Conservation (phyloP, 2,329 filamentous ascomycete species). For the Thelonectria olida region DNA sequence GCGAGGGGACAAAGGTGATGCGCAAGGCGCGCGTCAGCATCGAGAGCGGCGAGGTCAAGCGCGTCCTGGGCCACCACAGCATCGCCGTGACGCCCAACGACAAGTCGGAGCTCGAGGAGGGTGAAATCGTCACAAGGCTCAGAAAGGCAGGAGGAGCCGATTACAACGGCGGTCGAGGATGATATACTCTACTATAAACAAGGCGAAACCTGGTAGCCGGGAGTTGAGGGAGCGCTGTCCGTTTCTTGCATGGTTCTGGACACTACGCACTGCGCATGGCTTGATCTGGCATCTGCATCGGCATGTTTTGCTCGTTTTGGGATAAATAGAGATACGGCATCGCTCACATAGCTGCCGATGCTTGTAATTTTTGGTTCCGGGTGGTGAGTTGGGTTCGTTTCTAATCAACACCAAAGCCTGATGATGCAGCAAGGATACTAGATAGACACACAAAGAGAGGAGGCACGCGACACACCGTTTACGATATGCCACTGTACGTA, state of each 20-base stretch:
- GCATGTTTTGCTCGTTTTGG: conserved; percentile 3
- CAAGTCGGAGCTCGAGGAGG: conserved; percentile 67
- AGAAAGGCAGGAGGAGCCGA: conserved; percentile 75
- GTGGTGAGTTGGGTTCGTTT: not conserved
- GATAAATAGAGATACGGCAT: conserved; percentile 6
- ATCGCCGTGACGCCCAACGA: conserved; percentile 71
- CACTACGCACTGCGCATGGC: not conserved
- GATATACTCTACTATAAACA: not conserved
- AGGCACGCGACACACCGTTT: conserved; percentile 3
- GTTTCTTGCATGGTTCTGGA: not conserved
- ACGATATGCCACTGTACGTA: conserved; percentile 6
- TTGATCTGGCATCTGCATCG: conserved; percentile 1
- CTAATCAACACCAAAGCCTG: no score
- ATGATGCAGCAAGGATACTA: not conserved
- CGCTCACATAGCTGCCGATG: not conserved
- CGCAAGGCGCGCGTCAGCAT: conserved; percentile 74
- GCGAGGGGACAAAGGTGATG: conserved; percentile 72
- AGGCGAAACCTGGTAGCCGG: not conserved
- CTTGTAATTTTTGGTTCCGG: not conserved
- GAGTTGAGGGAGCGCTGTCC: not conserved
- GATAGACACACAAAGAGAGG: not conserved
- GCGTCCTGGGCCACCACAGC: conserved; percentile 70
- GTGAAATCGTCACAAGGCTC: conserved; percentile 68
- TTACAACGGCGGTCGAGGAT: conserved; percentile 73
- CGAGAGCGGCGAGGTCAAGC: conserved; percentile 73